phyloP scores from a whole-genome alignment of 257 asterid species.

The Ehretia macrophylla region DNA sequence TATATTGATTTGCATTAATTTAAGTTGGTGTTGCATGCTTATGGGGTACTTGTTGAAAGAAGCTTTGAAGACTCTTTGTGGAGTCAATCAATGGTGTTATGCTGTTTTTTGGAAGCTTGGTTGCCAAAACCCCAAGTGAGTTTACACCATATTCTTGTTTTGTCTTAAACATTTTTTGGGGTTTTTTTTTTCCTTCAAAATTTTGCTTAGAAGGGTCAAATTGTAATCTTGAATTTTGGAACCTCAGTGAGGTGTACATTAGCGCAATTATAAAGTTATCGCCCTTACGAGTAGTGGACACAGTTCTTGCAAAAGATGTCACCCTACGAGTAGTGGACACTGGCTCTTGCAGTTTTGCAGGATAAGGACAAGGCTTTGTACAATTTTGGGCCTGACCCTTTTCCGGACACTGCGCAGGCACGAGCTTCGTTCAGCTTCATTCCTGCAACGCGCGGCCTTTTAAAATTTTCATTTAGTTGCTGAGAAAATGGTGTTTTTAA shows the following conservation, averaged over 20 bases:
- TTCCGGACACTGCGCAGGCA: no score
- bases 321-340: conserved; percentile 4
- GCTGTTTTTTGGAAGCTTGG: conserved; percentile 97
- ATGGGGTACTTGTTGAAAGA: conserved; percentile 97
- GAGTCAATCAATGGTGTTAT: conserved; percentile 90
- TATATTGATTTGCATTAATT: conserved; percentile 3
- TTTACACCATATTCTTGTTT: conserved; percentile 4
- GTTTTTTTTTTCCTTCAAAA: no score
- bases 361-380: no score
- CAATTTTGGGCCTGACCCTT: no score
- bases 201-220: background rate
- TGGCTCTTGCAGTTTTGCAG: no score
- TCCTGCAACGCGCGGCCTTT: no score
- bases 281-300: no score
- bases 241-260: conserved; percentile 3
- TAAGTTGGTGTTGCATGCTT: conserved; percentile 1
- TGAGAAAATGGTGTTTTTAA: conserved; percentile 8
- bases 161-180: no score
- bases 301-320: no score
- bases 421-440: no score
- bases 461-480: background rate
- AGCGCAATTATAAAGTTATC: no score
- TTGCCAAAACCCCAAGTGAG: conserved; percentile 88
- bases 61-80: conserved; percentile 93
- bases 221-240: conserved; percentile 12